Base-by-base conservation (phyloP, 495 filamentous ascomycete species). In the Daldinia grandis region DNA sequence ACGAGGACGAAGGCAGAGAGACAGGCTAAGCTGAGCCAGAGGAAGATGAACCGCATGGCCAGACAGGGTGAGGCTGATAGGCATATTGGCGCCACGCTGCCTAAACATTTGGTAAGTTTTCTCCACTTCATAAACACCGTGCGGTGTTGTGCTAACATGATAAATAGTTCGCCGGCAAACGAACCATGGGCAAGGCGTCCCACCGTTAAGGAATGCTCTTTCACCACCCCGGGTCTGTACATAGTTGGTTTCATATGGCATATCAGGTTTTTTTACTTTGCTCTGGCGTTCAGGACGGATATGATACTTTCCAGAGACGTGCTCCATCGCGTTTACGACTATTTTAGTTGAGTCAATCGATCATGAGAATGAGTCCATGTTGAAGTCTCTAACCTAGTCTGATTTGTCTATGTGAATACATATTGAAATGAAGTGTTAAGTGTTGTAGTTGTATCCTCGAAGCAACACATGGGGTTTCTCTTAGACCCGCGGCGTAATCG, bases 21-120 rank as follows among this genome's bases (percentile, higher is more conserved):
- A 73, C 80, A 93, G 76, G 84, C 86, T 72, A 98, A 97, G 86
- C 79, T 99, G 75, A 86, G 90, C 70, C 95, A 99, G 89, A 93
- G 94, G 87, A 93, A 93, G 89, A 98, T 96, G 94, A 98, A 99
- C 83, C 86, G 95, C 66, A 95, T 96, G 92, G 95, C 95, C 47
- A 89, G 94, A 77, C 89, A 92, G 85, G 95, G 95, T 82, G 95
- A 99, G 84, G 94, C 93, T 38, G 95, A 99, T 88, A 87, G 95
- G 77, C 96, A 98, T 82, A 90, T 90, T 56, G 89, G 90, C 60
- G 90, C 90, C 8, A 84, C 90, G 47, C 81, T 97, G 77, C 89
- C 92, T 57, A 99, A 97, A 84, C 94, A 98, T 83, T 86, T 99
- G 87, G 93, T 97, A 86, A 74, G 89, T 86, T 66, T 59, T 30